Percentiles rank a stretch among this genome's conserved stretches.
These are phyloP conservation scores for Thielaviopsis populi DNA, from an alignment of 2,329 filamentous ascomycete genomes.

Conservation along the genomic window DNA sequence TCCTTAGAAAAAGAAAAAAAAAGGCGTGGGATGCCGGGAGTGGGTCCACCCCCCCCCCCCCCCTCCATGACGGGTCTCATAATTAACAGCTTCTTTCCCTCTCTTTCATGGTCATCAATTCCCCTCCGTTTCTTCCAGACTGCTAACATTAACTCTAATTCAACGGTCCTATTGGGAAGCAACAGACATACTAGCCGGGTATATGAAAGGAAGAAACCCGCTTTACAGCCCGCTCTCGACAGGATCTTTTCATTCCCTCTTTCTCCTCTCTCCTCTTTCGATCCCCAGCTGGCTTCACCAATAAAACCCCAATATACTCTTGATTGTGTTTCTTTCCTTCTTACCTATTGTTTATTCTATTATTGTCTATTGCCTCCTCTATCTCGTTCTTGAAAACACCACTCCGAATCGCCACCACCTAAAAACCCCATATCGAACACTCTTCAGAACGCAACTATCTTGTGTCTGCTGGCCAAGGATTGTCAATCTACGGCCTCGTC, in stretches of 20 bases:
- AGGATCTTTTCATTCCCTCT: conserved; percentile 24
- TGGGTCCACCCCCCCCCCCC: not conserved
- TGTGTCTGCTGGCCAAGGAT: not conserved
- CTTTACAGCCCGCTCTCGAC: conserved; percentile 1
- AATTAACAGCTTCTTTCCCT: not conserved
- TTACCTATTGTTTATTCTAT: conserved; percentile 17
- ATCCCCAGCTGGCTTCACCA: conserved; percentile 43
- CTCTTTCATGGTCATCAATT: conserved; percentile 17
- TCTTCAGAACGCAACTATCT: not conserved
- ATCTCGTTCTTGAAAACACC: not conserved
- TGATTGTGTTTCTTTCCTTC: conserved; percentile 23
- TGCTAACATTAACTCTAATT: not conserved
- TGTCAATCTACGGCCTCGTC: not conserved
- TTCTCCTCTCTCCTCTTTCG: conserved; percentile 24
- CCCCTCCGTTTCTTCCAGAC: conserved; percentile 23
- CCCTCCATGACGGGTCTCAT: not conserved
- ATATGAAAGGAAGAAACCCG: not conserved
- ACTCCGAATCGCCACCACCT: not conserved
- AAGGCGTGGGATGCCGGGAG: not conserved
- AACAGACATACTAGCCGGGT: not conserved
- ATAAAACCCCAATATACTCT: conserved; percentile 25
- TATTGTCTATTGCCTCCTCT: conserved; percentile 4
- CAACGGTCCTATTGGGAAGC: not conserved
- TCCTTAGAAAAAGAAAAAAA: not conserved
- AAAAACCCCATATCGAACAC: not conserved